phyloP scores from a whole-genome alignment of 1,284 basidiomycete species.

The Microbotryum violaceum region DNA sequence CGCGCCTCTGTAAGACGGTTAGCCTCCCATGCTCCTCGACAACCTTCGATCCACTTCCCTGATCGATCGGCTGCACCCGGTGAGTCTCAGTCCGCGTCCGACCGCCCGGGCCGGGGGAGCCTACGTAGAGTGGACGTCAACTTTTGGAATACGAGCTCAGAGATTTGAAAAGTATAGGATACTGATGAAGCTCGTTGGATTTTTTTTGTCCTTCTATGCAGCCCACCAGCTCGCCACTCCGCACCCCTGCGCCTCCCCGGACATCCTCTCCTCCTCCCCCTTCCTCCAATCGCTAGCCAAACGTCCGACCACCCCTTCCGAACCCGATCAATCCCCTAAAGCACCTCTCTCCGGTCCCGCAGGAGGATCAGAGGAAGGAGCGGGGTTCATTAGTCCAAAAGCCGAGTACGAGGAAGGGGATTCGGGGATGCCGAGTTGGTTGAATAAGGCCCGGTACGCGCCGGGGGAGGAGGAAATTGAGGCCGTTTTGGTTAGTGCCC shows the following conservation, averaged over 20 bases:
- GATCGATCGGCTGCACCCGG: constrained; percentile 17
- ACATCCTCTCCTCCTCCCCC: constrained; percentile 22
- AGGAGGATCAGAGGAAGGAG: neutral
- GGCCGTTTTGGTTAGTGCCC: constrained; percentile 27
- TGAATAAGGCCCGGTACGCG: constrained; percentile 15
- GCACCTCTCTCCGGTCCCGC: neutral
- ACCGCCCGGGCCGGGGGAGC: too few species aligned
- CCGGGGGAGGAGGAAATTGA: constrained; percentile 22
- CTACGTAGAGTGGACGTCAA: neutral
- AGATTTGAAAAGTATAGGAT: too few species aligned
- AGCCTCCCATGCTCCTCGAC: constrained; percentile 17
- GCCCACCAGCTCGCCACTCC: constrained; percentile 8
- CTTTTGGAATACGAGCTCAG: too few species aligned
- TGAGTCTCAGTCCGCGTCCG: neutral
- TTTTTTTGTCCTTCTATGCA: too few species aligned
- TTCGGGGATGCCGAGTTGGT: constrained; percentile 10
- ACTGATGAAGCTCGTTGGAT: too few species aligned
- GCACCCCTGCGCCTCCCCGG: constrained; percentile 27
- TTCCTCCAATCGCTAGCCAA: constrained; percentile 8
- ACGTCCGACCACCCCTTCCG: constrained; percentile 11
- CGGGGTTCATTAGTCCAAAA: neutral
- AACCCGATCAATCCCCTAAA: neutral
- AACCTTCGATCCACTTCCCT: constrained; percentile 24
- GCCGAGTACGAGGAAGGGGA: constrained; percentile 17
- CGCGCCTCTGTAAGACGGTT: constrained; percentile 9